Conservation (phyloP, 164 flowering plant genomes). For the Tetrastigma voinierianum region DNA sequence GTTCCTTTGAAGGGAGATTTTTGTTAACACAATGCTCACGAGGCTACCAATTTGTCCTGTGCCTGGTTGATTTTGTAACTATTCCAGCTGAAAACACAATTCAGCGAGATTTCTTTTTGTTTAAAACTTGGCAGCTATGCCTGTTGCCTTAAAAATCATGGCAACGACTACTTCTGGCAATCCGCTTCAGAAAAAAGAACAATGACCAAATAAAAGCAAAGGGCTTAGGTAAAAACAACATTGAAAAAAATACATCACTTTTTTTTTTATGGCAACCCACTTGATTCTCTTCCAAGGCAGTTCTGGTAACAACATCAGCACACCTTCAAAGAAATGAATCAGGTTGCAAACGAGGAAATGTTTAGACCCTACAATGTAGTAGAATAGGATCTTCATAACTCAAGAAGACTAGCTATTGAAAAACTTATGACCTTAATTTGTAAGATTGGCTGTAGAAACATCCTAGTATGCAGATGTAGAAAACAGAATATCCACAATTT, state of each 20-base stretch:
- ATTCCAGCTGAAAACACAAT: conserved; percentile 64
- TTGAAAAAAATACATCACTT: background rate
- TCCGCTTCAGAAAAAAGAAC: too few relatives aligned
- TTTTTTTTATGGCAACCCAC: conserved; percentile 40
- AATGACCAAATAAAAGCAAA: background rate
- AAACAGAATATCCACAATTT: background rate
- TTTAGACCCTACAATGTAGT: conserved; percentile 70
- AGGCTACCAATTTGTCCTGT: conserved; percentile 95
- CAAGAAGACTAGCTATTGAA: too few relatives aligned
- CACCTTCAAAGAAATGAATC: conserved; percentile 99
- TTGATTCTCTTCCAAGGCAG: conserved; percentile 89
- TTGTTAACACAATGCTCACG: conserved; percentile 97
- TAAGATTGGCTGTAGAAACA: too few relatives aligned
- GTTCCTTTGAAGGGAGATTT: conserved; percentile 96
- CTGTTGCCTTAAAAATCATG: too few relatives aligned
- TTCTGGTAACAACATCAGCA: conserved; percentile 99
- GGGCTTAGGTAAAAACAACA: background rate
- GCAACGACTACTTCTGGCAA: too few relatives aligned
- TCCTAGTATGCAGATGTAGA: background rate
- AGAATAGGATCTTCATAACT: conserved; percentile 3
- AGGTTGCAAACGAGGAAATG: conserved; percentile 94
- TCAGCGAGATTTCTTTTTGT: conserved; percentile 10
- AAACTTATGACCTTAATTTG: background rate
- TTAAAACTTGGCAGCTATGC: background rate
- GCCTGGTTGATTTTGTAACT: conserved; percentile 93